Evolutionary conservation across 164 flowering plant species (phyloP).

Genomic region (Vitis riparia): DNA sequence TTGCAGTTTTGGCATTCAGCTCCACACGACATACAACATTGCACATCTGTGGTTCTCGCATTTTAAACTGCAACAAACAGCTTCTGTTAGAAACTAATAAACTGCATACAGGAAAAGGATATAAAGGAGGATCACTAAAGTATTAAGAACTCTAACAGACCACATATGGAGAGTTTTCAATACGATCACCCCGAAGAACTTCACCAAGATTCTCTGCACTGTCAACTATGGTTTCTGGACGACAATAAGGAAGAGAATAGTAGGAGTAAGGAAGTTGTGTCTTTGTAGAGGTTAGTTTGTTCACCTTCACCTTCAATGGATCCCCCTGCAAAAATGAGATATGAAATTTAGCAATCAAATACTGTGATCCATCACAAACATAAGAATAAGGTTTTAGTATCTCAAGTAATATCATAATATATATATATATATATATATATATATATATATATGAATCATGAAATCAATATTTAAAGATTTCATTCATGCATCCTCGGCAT

Average conservation of each 20-base stretch:
- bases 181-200: slow-evolving; percentile 97
- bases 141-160: slow-evolving; percentile 36
- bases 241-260: slow-evolving; percentile 81
- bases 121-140: neutral
- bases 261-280: slow-evolving; percentile 94
- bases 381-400: neutral
- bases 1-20: slow-evolving; percentile 72
- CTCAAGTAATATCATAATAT: too few species aligned
- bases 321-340: slow-evolving; percentile 58
- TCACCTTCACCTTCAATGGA: slow-evolving; percentile 77
- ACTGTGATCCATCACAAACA: neutral
- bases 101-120: neutral
- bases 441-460: neutral
- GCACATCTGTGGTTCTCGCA: slow-evolving; percentile 88
- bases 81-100: slow-evolving; percentile 14
- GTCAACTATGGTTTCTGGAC: slow-evolving; percentile 62
- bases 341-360: neutral
- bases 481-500: too few species aligned
- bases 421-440: too few species aligned
- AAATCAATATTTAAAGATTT: too few species aligned
- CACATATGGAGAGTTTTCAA: slow-evolving; percentile 85
- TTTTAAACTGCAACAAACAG: slow-evolving; percentile 66
- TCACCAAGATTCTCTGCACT: slow-evolving; percentile 99
- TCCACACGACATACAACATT: slow-evolving; percentile 50
- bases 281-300: slow-evolving; percentile 83